Evolutionary conservation across 495 filamentous ascomycete genomes (phyloP).

Genomic region (Neurospora sublineolata): DNA sequence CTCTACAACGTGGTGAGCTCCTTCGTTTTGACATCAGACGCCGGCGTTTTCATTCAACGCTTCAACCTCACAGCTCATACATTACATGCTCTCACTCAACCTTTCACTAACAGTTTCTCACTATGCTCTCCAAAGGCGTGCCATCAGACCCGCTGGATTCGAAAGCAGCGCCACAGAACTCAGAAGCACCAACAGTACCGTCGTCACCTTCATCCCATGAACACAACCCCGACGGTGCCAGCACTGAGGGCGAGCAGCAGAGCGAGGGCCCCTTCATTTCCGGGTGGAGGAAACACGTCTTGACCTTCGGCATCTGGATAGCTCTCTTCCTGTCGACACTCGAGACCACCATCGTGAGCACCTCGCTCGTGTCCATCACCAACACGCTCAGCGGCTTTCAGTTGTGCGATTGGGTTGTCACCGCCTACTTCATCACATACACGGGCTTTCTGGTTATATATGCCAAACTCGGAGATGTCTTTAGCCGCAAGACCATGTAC

Average conservation of each 20-base stretch:
- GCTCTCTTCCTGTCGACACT: constrained; percentile 26
- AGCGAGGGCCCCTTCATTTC: background rate
- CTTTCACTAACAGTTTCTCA: background rate
- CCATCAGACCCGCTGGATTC: background rate
- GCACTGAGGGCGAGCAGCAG: background rate
- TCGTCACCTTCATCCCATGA: background rate
- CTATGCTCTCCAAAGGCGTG: background rate
- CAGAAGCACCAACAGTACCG: background rate
- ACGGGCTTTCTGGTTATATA: constrained; percentile 44
- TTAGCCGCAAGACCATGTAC: constrained; percentile 37
- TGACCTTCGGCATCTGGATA: background rate
- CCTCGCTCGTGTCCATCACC: constrained; percentile 45
- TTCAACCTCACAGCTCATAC: background rate
- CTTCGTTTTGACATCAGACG: background rate
- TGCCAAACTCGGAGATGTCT: constrained; percentile 41
- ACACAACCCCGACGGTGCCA: background rate
- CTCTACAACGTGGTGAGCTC: background rate
- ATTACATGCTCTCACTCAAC: background rate
- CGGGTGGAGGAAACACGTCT: background rate
- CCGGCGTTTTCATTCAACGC: background rate
- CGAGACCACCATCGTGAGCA: constrained; percentile 48
- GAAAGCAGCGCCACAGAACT: background rate
- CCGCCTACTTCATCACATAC: constrained; percentile 45
- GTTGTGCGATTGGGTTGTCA: constrained; percentile 43
- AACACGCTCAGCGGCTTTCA: constrained; percentile 39